Base-by-base conservation (phyloP, 441 rosid species). In the Mallotus repandus region DNA sequence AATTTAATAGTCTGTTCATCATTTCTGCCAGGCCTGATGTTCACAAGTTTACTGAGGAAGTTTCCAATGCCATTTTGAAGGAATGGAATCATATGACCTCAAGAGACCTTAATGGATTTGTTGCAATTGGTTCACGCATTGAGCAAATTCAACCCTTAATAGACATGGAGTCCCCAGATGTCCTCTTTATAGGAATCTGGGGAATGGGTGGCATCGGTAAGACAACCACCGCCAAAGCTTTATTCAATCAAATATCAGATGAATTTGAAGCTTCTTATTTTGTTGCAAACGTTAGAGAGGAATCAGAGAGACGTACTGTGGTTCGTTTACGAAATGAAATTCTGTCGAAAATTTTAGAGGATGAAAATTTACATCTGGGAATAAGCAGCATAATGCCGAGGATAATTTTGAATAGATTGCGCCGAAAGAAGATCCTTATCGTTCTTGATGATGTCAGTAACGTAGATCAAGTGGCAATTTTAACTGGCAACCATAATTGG, bases 161-260 rank as follows among this genome's bases (percentile, higher is more conserved):
- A 59, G 69, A 66, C 10, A 19, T 52, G 64, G 66, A 52, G 15
- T 74, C 53, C 52, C 2, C 13, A 0, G 55, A 48, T 59, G 77
- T 67, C 52, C 8, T 49, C 19, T 66, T 74, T 45, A 3, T 59
- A 19, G 77, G 68, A 57, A 21, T 56, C 21, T 4, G 71, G 75
- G 19, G 71, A 10, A 81, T 81, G 84, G 81, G 77, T 22, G 79
- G 74, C 18, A 74, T 74, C 35, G 77, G 67, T 4, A 74, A 74
- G 43, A 66, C 77, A 46, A 67, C 77, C 53, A 21, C 54, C 38
- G 67, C 67, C n/a, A 74, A 60, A 61, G n/a, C 72, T 45, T 58
- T 74, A 67, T 74, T 58, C 21, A 7, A 67, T 38, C 18, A 9
- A 22, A 32, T 74, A 5, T 66, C 66, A 43, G 38, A 3, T 52